These are phyloP conservation scores for Microdochium nivale DNA, from an alignment of 2,329 filamentous ascomycete genomes.

Conservation along the genomic window DNA sequence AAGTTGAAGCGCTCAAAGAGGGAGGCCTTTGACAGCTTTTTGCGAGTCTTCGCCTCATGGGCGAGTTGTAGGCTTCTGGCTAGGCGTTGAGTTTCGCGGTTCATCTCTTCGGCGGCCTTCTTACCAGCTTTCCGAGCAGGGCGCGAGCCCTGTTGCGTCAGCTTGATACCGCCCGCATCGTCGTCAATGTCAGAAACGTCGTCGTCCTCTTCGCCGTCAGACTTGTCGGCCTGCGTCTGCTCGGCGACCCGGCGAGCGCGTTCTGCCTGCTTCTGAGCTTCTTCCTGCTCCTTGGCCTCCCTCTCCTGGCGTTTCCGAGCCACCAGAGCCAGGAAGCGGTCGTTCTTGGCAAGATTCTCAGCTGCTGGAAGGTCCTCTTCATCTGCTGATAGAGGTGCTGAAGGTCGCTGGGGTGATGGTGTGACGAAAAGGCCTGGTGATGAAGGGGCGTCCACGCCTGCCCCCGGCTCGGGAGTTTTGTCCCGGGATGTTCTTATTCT, in stretches of 20 bases:
- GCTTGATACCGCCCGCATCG: conserved; percentile 51
- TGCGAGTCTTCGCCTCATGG: conserved; percentile 83
- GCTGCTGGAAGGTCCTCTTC: conserved; percentile 40
- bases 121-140: conserved; percentile 83
- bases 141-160: conserved; percentile 59
- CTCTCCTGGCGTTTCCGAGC: conserved; percentile 66
- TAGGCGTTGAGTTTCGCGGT: conserved; percentile 86
- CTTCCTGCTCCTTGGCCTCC: conserved; percentile 54
- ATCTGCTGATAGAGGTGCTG: conserved; percentile 22
- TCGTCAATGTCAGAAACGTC: conserved; percentile 51
- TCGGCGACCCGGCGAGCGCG: conserved; percentile 30
- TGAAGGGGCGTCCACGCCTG: conserved; percentile 19
- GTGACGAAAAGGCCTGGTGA: conserved; percentile 50
- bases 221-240: conserved; percentile 18
- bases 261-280: conserved; percentile 38
- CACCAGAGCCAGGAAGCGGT: conserved; percentile 63
- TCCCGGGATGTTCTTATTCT: conserved; percentile 12
- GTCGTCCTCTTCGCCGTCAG: conserved; percentile 40
- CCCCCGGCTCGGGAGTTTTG: conserved; percentile 15
- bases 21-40: conserved; percentile 77
- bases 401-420: conserved; percentile 24
- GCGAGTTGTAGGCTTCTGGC: conserved; percentile 83
- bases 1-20: conserved; percentile 82
- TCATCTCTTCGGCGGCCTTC: conserved; percentile 92
- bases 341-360: conserved; percentile 32